A percentile compares a stretch with the other conserved stretches of the same genome.
Evolutionary conservation across 1,284 basidiomycete species (phyloP).

Genomic region (Athelia sp.): DNA sequence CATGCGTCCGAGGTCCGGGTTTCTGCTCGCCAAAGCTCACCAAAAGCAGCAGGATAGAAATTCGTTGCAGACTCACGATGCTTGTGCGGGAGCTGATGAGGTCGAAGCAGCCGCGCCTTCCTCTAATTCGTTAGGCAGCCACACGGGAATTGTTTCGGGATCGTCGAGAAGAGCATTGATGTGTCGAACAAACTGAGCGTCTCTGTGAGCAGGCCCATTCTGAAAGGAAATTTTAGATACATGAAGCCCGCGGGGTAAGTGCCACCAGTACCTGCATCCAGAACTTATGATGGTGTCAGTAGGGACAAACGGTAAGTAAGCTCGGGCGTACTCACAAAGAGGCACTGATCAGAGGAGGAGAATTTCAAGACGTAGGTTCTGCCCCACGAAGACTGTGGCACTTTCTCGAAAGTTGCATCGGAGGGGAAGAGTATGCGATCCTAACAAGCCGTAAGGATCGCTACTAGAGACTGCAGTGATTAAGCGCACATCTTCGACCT

Average conservation of each 20-base stretch:
- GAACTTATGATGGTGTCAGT: slow-evolving; percentile 42
- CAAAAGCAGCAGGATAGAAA: slow-evolving; percentile 26
- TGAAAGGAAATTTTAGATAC: slow-evolving; percentile 19
- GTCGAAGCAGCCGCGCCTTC: neutral
- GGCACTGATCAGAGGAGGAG: slow-evolving; percentile 71
- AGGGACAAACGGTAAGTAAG: slow-evolving; percentile 5
- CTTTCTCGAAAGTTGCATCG: slow-evolving; percentile 72
- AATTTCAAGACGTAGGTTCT: slow-evolving; percentile 78
- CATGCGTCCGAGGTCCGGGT: slow-evolving; percentile 7
- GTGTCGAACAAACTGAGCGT: slow-evolving; percentile 66
- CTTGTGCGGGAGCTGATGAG: neutral
- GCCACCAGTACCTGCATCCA: slow-evolving; percentile 69
- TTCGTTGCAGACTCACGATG: neutral
- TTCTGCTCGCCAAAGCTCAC: slow-evolving; percentile 28
- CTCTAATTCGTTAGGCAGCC: slow-evolving; percentile 47
- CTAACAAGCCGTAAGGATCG: slow-evolving; percentile 24
- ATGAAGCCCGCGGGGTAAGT: neutral
- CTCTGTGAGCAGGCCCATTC: slow-evolving; percentile 63
- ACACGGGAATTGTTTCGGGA: slow-evolving; percentile 53
- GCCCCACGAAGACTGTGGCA: slow-evolving; percentile 55
- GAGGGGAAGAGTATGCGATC: slow-evolving; percentile 76
- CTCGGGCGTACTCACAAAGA: slow-evolving; percentile 57
- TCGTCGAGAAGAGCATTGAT: slow-evolving; percentile 65
- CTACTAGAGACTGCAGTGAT: slow-evolving; percentile 1
- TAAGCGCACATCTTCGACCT: slow-evolving; percentile 51